Percentiles rank a stretch among this genome's conserved stretches.
These are phyloP conservation scores for Proliferodiscus dingleyae DNA, from an alignment of 2,329 filamentous ascomycete species.

Conservation along the genomic window DNA sequence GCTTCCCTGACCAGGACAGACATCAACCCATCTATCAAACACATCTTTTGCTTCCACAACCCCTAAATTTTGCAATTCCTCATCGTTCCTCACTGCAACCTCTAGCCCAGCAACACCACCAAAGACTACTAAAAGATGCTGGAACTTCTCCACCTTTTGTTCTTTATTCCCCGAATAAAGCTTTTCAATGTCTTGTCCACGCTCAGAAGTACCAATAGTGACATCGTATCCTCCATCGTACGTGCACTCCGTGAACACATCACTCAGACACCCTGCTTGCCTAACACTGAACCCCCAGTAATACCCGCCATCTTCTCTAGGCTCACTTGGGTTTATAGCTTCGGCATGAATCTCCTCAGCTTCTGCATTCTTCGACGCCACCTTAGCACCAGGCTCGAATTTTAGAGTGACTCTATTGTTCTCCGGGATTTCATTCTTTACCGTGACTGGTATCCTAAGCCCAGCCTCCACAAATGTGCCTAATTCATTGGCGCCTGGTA, in stretches of 20 bases:
- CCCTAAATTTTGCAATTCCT: conserved; percentile 48
- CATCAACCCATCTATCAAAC: conserved; percentile 82
- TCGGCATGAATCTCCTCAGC: conserved; percentile 39
- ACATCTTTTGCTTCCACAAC: conserved; percentile 62
- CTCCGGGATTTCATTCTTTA: conserved; percentile 50
- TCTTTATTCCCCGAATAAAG: conserved; percentile 26
- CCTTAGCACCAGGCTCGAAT: conserved; percentile 45
- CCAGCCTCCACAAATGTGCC: conserved; percentile 55
- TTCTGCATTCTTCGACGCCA: conserved; percentile 29
- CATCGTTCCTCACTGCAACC: conserved; percentile 61
- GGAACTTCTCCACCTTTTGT: conserved; percentile 42
- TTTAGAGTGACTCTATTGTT: conserved; percentile 71
- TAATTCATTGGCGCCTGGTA: conserved; percentile 40
- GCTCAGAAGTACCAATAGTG: conserved; percentile 78
- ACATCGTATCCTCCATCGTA: conserved; percentile 77
- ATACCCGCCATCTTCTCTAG: conserved; percentile 71
- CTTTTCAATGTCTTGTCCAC: conserved; percentile 44
- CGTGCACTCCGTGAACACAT: conserved; percentile 71
- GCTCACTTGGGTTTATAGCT: conserved; percentile 62
- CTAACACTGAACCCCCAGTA: conserved; percentile 82
- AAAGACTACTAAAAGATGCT: conserved; percentile 73
- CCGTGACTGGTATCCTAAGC: conserved; percentile 45
- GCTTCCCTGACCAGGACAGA: conserved; percentile 75
- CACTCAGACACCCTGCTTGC: conserved; percentile 59
- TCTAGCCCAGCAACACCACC: conserved; percentile 78